Conservation (phyloP, 2,329 filamentous ascomycete genomes). For the Phaeosphaeriaceae sp. region DNA sequence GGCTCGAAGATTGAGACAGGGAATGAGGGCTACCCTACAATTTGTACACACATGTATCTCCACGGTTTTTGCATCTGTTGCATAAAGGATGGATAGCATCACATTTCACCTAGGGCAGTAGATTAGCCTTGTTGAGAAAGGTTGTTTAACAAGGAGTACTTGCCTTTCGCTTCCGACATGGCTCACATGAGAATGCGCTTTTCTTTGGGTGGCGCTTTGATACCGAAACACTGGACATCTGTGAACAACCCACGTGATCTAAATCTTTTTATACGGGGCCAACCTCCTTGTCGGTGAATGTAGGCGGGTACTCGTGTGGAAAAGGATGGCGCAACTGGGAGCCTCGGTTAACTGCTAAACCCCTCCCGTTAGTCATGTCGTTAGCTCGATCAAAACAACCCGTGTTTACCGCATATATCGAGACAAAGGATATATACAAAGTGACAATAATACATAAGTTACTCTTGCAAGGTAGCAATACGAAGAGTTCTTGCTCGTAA, state of each 20-base stretch:
- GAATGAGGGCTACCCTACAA: slow-evolving; percentile 7
- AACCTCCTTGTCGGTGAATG: no score
- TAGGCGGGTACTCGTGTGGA: no score
- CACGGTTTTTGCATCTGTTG: slow-evolving; percentile 9
- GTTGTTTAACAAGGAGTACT: neutral
- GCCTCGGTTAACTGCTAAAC: neutral
- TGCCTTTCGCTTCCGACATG: slow-evolving; percentile 15
- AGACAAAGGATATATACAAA: no score
- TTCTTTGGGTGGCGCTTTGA: slow-evolving; percentile 14
- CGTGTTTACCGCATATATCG: no score
- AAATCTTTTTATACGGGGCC: no score
- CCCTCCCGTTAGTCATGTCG: neutral
- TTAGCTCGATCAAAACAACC: no score
- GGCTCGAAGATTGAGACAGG: no score
- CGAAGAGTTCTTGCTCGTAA: no score
- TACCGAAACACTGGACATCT: slow-evolving; percentile 4
- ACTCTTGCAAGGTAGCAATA: no score
- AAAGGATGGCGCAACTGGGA: neutral
- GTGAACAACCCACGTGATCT: no score
- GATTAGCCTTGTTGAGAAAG: neutral
- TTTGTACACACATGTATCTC: slow-evolving; percentile 14
- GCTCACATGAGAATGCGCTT: slow-evolving; percentile 20
- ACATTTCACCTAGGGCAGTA: slow-evolving; percentile 12
- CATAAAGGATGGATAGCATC: slow-evolving; percentile 12
- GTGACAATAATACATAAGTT: no score